Evolutionary conservation across 1,284 basidiomycete genomes (phyloP).

Genomic region (Moesziomyces sp.): DNA sequence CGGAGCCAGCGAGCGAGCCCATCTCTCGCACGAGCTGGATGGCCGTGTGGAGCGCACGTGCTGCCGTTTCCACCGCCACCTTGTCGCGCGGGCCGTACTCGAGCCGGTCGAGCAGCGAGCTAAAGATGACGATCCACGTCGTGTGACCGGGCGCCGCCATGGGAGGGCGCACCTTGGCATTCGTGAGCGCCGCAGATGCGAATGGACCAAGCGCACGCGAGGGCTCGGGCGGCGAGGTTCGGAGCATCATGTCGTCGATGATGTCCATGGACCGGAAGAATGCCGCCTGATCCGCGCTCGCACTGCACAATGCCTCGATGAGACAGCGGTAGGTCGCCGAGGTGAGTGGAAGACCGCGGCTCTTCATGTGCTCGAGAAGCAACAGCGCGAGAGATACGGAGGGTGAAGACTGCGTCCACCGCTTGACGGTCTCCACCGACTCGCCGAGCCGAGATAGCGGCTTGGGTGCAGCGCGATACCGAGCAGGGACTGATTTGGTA

Average conservation of each 20-base stretch:
- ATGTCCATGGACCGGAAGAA: constrained; percentile 39
- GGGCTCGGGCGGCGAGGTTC: constrained; percentile 1
- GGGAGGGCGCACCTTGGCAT: neutral
- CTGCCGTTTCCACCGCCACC: constrained; percentile 4
- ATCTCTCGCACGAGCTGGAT: constrained; percentile 33
- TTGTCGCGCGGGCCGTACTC: constrained; percentile 23
- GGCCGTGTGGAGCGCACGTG: constrained; percentile 13
- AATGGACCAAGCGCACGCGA: constrained; percentile 26
- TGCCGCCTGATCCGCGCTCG: constrained; percentile 26
- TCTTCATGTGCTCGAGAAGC: constrained; percentile 48
- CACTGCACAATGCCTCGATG: constrained; percentile 33
- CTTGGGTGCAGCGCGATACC: constrained; percentile 13
- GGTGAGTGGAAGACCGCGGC: constrained; percentile 22
- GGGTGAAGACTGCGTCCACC: constrained; percentile 16
- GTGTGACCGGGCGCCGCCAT: constrained; percentile 14
- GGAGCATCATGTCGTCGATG: constrained; percentile 41
- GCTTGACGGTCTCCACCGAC: constrained; percentile 8
- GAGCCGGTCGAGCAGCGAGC: constrained; percentile 33
- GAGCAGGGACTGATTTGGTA: constrained; percentile 9
- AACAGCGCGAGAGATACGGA: constrained; percentile 38
- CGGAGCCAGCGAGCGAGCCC: constrained; percentile 22
- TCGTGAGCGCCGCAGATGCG: constrained; percentile 7
- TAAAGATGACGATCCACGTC: constrained; percentile 36
- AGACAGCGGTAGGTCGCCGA: constrained; percentile 30
- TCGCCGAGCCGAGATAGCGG: constrained; percentile 21